A percentile compares a stretch with the other conserved stretches of the same genome.
Evolutionary conservation across 2,329 filamentous ascomycete species (phyloP).

Genomic region (Fusarium newnesense): DNA sequence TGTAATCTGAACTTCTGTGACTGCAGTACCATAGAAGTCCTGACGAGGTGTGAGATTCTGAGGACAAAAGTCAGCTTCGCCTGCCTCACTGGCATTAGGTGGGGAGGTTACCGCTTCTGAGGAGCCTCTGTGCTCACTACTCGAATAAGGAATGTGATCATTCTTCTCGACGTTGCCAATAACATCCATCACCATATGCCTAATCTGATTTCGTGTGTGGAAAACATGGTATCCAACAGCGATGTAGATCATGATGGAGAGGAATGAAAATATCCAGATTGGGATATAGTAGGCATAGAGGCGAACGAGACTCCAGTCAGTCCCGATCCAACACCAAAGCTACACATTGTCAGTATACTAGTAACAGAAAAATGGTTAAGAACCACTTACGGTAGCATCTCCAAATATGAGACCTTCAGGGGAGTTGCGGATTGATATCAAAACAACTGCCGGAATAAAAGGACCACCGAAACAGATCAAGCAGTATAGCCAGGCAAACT

Average conservation of each 20-base stretch:
- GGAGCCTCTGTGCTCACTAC: constrained; percentile 46
- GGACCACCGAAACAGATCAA: constrained; percentile 77
- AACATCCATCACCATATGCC: constrained; percentile 53
- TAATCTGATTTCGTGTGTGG: constrained; percentile 65
- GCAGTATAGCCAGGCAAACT: constrained; percentile 77
- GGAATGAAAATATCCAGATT: constrained; percentile 67
- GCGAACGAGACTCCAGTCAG: constrained; percentile 63
- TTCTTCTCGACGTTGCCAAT: constrained; percentile 36
- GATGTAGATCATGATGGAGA: constrained; percentile 65
- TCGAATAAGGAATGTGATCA: constrained; percentile 34
- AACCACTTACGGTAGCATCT: constrained; percentile 61
- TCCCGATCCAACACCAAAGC: constrained; percentile 71
- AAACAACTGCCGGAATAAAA: constrained; percentile 71
- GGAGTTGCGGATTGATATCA: constrained; percentile 66
- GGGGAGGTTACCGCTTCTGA: constrained; percentile 48
- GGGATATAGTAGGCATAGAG: constrained; percentile 70
- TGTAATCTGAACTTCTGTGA: constrained; percentile 61
- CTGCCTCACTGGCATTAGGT: not conserved
- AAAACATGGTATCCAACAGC: constrained; percentile 69
- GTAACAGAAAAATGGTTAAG: fast-evolving
- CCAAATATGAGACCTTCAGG: constrained; percentile 60
- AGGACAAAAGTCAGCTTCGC: constrained; percentile 24
- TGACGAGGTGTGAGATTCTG: constrained; percentile 44
- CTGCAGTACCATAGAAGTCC: constrained; percentile 58
- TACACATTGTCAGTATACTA: constrained; percentile 42